Evolutionary conservation across 2,329 filamentous ascomycete genomes (phyloP), one percentile per base, ranked within the genome.

Genomic region (Trichoderma cornu-damae): DNA sequence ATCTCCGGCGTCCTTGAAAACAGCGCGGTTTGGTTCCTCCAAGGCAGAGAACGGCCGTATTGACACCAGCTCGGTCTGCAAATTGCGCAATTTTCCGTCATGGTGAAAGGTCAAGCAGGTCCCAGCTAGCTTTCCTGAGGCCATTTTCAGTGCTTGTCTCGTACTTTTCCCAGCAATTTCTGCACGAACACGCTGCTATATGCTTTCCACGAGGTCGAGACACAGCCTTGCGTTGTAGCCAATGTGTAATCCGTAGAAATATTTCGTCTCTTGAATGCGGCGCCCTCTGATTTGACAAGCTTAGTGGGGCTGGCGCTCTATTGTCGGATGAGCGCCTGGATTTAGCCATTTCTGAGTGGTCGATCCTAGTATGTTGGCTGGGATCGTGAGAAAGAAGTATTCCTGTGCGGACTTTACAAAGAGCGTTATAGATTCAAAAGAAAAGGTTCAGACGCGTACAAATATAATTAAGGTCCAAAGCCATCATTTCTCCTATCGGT

Each of bases 1-100:
- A 4, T 79, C 75, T 7, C 67, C 67, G 4, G 73, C 77, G 11
- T 79, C 71, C 66, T 87, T 88, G 74, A 85, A 85, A 8, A 88
- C 77, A 6, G 71, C 66, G 51, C 73, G 77, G 57, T 82, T 80
- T 30, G 73, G 69, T 32, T 79, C 72, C 3, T 81, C 75, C 1
- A 87, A 75, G 2, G 71, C 67, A 0, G 73, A 64, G 59, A 84
- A 77, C 0, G 80, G 73, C 1, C 71, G 70, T 32, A 85, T 69
- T 6, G 77, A 76, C 4, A 72, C 71, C 22, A 84, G 69, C 2
- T 66, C 64, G 0, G 78, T 77, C 22, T 70, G 65, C 26, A 81
- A 73, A 0, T 64, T 72, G 58, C 74, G 65, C 2, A 80, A 71
- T 57, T 74, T 74, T 12, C 69, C 71, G 58, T 78, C 68, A 52